These are phyloP conservation scores for Salvia hispanica DNA, from an alignment of 257 asterid genomes.

Conservation along the genomic window DNA sequence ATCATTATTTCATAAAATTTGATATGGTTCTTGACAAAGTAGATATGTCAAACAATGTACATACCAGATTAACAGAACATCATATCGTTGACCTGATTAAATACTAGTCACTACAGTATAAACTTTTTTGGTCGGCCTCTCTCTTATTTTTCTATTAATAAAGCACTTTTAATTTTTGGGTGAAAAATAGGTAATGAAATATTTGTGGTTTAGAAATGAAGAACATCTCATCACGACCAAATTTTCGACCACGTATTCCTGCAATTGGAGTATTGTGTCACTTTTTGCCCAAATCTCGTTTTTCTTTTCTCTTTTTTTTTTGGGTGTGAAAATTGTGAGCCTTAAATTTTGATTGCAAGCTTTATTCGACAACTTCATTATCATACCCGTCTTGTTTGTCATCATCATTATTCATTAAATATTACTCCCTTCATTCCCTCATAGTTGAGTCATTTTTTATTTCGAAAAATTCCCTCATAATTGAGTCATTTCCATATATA, in stretches of 20 bases:
- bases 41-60: conserved; percentile 22
- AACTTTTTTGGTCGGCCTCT: conserved; percentile 16
- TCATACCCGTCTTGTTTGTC: neutral
- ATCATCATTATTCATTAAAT: neutral
- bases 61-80: neutral
- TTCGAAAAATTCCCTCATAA: no score
- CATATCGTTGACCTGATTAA: conserved; percentile 24
- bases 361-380: conserved; percentile 24
- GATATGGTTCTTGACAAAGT: conserved; percentile 12
- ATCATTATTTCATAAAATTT: neutral
- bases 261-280: neutral
- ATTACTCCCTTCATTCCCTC: no score
- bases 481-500: no score
- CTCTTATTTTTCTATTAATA: neutral
- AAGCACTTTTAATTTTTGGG: neutral
- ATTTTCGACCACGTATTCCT: conserved; percentile 10
- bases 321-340: conserved; percentile 11
- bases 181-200: neutral
- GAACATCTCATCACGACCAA: conserved; percentile 1
- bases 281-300: conserved; percentile 11
- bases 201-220: conserved; percentile 24
- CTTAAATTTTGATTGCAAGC: neutral
- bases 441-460: no score
- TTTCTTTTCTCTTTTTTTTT: neutral
- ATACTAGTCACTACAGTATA: neutral